These are phyloP conservation scores for Fraxinus platypoda DNA, from an alignment of 305 asterid genomes.

Conservation along the genomic window DNA sequence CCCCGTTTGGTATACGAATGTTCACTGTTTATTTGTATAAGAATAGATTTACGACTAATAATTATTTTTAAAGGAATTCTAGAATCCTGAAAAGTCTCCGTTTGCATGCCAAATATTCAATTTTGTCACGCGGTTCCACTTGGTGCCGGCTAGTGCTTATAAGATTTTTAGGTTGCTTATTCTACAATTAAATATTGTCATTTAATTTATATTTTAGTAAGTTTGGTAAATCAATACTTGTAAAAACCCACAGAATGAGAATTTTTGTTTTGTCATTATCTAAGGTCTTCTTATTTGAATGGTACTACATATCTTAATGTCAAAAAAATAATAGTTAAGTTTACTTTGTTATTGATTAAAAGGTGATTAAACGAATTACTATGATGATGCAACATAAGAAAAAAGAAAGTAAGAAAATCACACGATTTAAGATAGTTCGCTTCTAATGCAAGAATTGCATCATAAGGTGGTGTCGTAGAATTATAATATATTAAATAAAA, in stretches of 20 bases:
- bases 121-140: neutral
- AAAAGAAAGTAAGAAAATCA: too few relatives aligned
- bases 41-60: too few relatives aligned
- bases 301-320: too few relatives aligned
- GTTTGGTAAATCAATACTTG: neutral
- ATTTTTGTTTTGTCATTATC: too few relatives aligned
- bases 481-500: too few relatives aligned
- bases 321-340: too few relatives aligned
- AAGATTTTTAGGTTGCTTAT: neutral
- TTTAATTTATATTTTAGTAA: too few relatives aligned
- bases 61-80: neutral
- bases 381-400: neutral
- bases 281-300: too few relatives aligned
- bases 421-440: neutral
- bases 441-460: neutral
- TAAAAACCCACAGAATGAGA: neutral
- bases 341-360: neutral
- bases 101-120: neutral
- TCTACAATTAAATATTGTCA: too few relatives aligned
- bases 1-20: neutral
- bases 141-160: neutral
- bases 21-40: too few relatives aligned
- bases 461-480: neutral
- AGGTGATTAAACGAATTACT: neutral
- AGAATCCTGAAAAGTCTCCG: neutral